phyloP scores from a whole-genome alignment of 2,329 filamentous ascomycete species.

The Aspergillus brunneoviolaceus region DNA sequence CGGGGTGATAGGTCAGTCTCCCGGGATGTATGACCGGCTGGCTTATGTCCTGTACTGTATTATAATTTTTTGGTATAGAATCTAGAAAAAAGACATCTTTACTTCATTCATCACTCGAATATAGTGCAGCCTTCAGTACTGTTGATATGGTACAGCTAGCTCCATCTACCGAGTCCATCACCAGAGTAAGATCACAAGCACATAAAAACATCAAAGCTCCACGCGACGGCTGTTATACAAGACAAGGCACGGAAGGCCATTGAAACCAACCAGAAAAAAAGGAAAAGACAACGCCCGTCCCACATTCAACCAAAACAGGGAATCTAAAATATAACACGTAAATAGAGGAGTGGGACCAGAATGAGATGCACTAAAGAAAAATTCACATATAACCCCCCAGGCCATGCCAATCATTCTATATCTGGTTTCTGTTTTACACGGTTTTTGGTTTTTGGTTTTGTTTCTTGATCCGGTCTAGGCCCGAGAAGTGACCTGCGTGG shows the following conservation, averaged over 20 bases:
- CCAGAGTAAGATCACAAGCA: background rate
- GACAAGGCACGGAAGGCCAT: background rate
- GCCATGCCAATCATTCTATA: background rate
- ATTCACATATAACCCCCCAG: background rate
- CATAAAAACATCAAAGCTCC: background rate
- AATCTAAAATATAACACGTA: background rate
- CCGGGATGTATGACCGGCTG: too few species aligned
- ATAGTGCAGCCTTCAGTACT: too few species aligned
- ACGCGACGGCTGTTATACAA: conserved; percentile 4
- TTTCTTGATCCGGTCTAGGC: background rate
- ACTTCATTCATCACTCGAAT: too few species aligned
- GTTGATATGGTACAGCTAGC: background rate
- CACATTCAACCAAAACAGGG: background rate
- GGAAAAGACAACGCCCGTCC: background rate
- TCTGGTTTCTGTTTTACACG: background rate
- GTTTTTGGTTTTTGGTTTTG: too few species aligned
- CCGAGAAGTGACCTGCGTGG: background rate
- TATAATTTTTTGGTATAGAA: too few species aligned
- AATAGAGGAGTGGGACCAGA: background rate
- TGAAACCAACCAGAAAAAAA: background rate
- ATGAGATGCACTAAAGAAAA: too few species aligned
- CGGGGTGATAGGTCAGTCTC: too few species aligned
- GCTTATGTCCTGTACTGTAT: too few species aligned
- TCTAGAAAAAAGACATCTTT: too few species aligned
- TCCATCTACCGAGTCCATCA: background rate